Conservation (phyloP, 768 basidiomycete species). For the Favolaschia claudopus region DNA sequence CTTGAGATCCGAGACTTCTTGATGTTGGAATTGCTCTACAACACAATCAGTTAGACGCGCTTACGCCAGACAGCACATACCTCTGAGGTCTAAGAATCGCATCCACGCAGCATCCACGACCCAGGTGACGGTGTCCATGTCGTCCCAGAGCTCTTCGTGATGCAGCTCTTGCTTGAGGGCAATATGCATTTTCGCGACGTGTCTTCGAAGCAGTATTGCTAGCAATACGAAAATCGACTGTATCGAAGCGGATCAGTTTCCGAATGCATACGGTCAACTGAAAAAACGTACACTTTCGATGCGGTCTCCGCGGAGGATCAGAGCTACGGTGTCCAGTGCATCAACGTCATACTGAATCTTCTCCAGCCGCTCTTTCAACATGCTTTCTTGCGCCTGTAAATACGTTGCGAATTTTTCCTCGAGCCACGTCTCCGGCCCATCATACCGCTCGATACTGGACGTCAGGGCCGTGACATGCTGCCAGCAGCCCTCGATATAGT, state of each 20-base stretch:
- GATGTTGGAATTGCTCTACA: slow-evolving; percentile 12
- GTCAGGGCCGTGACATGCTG: not conserved
- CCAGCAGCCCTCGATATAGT: not conserved
- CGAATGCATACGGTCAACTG: no score
- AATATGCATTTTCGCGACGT: slow-evolving; percentile 15
- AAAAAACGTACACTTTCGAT: no score
- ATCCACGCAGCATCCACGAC: not conserved
- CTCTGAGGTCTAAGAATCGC: slow-evolving; percentile 3
- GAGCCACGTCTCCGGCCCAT: not conserved
- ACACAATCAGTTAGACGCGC: no score
- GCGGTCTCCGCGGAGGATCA: no score
- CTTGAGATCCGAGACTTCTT: slow-evolving; percentile 6
- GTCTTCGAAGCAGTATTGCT: slow-evolving; percentile 11
- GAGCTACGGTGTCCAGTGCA: not conserved
- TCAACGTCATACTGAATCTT: slow-evolving; percentile 8
- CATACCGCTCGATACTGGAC: not conserved
- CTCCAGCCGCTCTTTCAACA: not conserved
- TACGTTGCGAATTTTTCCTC: not conserved
- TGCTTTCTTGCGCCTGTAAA: not conserved
- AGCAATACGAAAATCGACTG: slow-evolving; percentile 8
- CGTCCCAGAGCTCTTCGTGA: not conserved
- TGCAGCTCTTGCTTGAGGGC: slow-evolving; percentile 7
- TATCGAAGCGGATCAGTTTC: no score
- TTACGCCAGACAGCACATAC: not conserved
- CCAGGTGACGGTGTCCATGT: not conserved